phyloP scores from a whole-genome alignment of 2,329 filamentous ascomycete species.

The Stachybotrys chlorohalonatus region DNA sequence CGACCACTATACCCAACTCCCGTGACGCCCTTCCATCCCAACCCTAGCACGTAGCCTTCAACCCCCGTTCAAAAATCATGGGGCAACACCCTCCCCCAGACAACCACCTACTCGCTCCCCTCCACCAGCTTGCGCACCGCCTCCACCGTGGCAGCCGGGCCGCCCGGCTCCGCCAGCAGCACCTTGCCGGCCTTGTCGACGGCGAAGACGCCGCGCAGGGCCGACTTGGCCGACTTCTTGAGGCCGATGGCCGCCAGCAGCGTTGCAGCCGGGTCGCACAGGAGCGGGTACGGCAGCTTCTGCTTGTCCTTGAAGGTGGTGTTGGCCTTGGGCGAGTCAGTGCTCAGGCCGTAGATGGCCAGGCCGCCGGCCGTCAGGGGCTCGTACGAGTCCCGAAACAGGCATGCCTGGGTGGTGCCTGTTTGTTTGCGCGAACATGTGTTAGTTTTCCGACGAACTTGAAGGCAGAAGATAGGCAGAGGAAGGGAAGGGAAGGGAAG shows the following conservation, averaged over 20 bases:
- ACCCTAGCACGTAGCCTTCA: not conserved
- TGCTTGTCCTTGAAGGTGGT: conserved; percentile 89
- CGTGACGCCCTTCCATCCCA: not conserved
- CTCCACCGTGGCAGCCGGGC: conserved; percentile 68
- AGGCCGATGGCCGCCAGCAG: conserved; percentile 84
- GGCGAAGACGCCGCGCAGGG: conserved; percentile 79
- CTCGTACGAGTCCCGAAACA: conserved; percentile 81
- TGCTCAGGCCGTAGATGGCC: conserved; percentile 81
- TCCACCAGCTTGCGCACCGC: conserved; percentile 65
- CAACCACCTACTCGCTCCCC: conserved; percentile 13
- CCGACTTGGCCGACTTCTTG: conserved; percentile 75
- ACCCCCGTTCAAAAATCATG: not conserved
- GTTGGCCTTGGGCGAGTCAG: conserved; percentile 84
- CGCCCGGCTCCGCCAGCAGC: conserved; percentile 63
- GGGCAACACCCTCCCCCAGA: not conserved
- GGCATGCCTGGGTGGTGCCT: conserved; percentile 90
- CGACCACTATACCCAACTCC: not conserved
- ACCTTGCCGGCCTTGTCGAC: conserved; percentile 77
- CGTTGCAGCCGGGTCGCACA: conserved; percentile 69
- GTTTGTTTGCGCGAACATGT: not conserved
- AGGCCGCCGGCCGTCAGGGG: conserved; percentile 70
- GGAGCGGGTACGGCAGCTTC: conserved; percentile 75
- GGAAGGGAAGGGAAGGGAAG: not conserved
- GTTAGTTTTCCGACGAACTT: conserved; percentile 3
- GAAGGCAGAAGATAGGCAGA: conserved; percentile 2